Evolutionary conservation across 257 asterid species (phyloP), one percentile per base, ranked within the genome.

Genomic region (Capsicum baccatum): DNA sequence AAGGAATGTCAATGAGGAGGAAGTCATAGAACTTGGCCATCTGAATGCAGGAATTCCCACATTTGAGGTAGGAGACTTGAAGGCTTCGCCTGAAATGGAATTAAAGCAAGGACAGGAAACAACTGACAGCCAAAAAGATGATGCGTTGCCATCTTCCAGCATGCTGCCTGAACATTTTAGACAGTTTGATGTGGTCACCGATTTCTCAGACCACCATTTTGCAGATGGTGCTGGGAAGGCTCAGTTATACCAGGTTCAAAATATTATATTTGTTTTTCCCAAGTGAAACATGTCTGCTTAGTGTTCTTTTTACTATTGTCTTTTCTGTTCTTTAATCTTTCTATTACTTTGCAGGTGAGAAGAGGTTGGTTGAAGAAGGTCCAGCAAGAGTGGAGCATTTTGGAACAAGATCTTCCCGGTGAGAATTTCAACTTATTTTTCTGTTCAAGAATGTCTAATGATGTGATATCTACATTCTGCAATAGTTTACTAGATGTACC

Each of bases 341-440:
- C 82, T 60, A 64, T 83, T 79, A 47, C 66, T 79, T 60, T 85
- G 79, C 92, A 95, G 98, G 84, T 91, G 74, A 94, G 86, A 87
- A 87, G 92, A 89, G 78, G 90, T 79, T 97, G 99, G 99, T 85
- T 91, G 85, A 97, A 91, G 90, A 93, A 89, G 91, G 93, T 97
- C 80, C 94, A 93, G 83, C 90, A 92, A 90, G 99, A 97, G 90
- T 97, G 99, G 99, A 89, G 89, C 90, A 91, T 92, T 89, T 90
- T 97, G 84, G 92, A 91, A 88, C 92, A 90, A 83, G 92, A 94
- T 89, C 97, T 97, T 84, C 98, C 99, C 1, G 97, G 99, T 97
- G 89, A 92, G 97, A 84, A 89, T 60, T 55, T 80, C 47, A 83
- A 88, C 69, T 58, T 80, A 26, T 33, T 67, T 64, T 68, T 37